These are phyloP conservation scores for Fusarium miscanthi DNA, from an alignment of 2,329 filamentous ascomycete species.

Conservation along the genomic window DNA sequence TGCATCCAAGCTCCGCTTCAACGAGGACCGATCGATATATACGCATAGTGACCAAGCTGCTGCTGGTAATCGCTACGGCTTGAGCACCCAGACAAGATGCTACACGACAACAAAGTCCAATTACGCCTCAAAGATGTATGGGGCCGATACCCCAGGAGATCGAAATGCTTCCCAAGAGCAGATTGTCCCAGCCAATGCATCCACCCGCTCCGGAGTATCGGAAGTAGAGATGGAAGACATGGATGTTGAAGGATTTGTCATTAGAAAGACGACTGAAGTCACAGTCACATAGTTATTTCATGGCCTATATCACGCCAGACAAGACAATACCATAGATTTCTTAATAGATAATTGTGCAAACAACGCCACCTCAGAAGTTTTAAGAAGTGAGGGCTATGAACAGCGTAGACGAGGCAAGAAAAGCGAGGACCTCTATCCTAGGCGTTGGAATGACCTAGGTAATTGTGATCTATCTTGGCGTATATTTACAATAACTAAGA, in stretches of 20 bases:
- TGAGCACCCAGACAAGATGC: slow-evolving; percentile 23
- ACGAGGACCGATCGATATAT: slow-evolving; percentile 18
- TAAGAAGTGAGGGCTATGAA: background rate
- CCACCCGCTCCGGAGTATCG: slow-evolving; percentile 13
- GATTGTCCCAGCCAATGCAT: slow-evolving; percentile 20
- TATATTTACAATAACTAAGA: background rate
- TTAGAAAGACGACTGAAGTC: slow-evolving; percentile 39
- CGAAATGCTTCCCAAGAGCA: slow-evolving; percentile 21
- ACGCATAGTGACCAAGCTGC: slow-evolving; percentile 18
- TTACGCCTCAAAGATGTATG: slow-evolving; percentile 5
- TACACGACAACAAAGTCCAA: slow-evolving; percentile 19
- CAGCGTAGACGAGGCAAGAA: accelerated
- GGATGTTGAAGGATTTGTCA: slow-evolving; percentile 25
- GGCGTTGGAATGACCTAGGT: background rate
- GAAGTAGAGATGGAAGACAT: slow-evolving; percentile 20
- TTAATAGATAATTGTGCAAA: slow-evolving; percentile 6
- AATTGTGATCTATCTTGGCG: background rate
- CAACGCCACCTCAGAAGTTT: accelerated
- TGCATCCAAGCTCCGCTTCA: slow-evolving; percentile 47
- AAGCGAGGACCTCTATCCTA: accelerated
- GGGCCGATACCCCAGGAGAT: background rate
- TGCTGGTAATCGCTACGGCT: background rate
- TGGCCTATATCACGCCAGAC: accelerated
- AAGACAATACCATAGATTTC: background rate
- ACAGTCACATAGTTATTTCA: background rate